These are phyloP conservation scores for Suhomyces emberorum DNA, from an alignment of 805 yeast genomes.

Conservation along the genomic window DNA sequence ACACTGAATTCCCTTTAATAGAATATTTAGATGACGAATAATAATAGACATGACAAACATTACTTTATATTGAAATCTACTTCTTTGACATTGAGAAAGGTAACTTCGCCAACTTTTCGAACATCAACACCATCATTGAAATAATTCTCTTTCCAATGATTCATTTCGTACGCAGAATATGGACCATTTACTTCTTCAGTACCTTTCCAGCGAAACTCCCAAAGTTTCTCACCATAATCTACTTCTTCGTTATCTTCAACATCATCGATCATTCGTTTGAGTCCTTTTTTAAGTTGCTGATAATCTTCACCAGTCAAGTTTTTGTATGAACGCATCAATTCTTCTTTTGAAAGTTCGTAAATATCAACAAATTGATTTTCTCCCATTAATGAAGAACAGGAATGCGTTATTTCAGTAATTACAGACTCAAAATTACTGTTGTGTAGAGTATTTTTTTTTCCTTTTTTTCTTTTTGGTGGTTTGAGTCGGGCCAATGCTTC, in stretches of 20 bases:
- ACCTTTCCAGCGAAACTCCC: conserved; percentile 51
- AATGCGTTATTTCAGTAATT: conserved; percentile 44
- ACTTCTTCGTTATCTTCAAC: conserved; percentile 14
- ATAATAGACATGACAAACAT: neutral
- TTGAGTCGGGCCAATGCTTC: conserved; percentile 50
- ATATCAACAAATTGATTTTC: conserved; percentile 39
- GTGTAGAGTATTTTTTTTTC: neutral
- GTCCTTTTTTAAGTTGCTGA: conserved; percentile 12
- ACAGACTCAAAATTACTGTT: conserved; percentile 8
- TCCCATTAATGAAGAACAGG: conserved; percentile 43
- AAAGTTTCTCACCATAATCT: conserved; percentile 31
- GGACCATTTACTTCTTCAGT: conserved; percentile 46
- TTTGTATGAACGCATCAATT: conserved; percentile 44
- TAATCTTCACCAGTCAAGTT: conserved; percentile 41
- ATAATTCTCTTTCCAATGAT: conserved; percentile 49
- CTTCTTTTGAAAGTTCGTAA: conserved; percentile 57
- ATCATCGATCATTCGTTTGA: conserved; percentile 20
- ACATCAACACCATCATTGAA: conserved; percentile 47
- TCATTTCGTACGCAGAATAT: conserved; percentile 52
- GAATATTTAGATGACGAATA: conserved; percentile 43
- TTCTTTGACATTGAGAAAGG: conserved; percentile 22
- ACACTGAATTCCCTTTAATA: conserved; percentile 62
- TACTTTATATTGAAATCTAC: conserved; percentile 17
- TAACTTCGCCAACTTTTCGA: conserved; percentile 24
- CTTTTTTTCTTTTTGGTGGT: conserved; percentile 17